Evolutionary conservation across 2,329 filamentous ascomycete species (phyloP).

Genomic region (Ceratocystis diversiconidia): DNA sequence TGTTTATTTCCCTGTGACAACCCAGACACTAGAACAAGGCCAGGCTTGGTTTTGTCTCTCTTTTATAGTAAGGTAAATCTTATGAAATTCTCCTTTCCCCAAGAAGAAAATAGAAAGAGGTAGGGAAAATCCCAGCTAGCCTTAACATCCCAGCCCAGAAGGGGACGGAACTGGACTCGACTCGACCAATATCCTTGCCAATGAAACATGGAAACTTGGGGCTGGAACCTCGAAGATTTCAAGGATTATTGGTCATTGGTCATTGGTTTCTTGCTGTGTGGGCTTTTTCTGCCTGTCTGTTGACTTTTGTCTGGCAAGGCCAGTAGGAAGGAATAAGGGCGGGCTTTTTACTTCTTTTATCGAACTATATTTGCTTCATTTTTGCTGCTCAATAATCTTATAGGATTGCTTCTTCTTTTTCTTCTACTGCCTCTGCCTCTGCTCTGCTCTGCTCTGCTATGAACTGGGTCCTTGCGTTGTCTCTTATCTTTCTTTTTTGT

Average conservation of each 20-base stretch:
- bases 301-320: neutral
- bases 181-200: constrained; percentile 4
- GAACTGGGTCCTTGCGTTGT: neutral
- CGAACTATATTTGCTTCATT: neutral
- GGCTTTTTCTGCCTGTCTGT: neutral
- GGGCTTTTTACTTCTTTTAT: neutral
- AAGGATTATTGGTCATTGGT: neutral
- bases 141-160: constrained; percentile 4
- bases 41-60: neutral
- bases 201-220: constrained; percentile 1
- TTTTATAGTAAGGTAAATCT: neutral
- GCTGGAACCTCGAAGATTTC: constrained; percentile 11
- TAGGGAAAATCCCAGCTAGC: constrained; percentile 2
- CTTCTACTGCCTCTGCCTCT: neutral
- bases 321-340: neutral
- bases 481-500: neutral
- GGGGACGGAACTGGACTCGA: constrained; percentile 7
- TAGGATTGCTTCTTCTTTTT: neutral
- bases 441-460: neutral
- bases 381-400: neutral
- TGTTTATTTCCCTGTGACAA: neutral
- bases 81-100: neutral
- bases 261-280: neutral
- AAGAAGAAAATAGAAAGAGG: neutral
- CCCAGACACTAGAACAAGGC: neutral